A percentile compares a stretch with the other conserved stretches of the same genome.
phyloP scores from a whole-genome alignment of 352 stramenopile genomes.

The Globisporangium iwayamae region DNA sequence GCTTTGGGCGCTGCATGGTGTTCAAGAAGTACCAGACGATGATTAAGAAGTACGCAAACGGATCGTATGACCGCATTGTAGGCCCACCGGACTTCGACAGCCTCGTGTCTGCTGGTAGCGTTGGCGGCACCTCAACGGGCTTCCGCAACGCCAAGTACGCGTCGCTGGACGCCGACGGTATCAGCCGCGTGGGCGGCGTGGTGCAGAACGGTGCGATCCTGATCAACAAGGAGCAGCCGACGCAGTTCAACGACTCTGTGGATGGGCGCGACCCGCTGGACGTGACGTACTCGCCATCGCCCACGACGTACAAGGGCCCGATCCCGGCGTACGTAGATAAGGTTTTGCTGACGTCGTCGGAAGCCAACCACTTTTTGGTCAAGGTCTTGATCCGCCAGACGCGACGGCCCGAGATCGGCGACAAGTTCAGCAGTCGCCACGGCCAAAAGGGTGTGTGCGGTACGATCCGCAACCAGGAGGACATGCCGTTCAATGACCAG shows the following conservation, averaged over 20 bases:
- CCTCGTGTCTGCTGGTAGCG: conserved; percentile 43
- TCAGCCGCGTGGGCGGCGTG: conserved; percentile 83
- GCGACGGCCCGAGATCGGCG: conserved; percentile 97
- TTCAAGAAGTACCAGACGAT: conserved; percentile 98
- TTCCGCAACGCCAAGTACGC: conserved; percentile 90
- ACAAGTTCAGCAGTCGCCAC: conserved; percentile 99
- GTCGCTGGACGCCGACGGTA: conserved; percentile 96
- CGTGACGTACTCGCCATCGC: conserved; percentile 80
- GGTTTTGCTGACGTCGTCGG: conserved; percentile 97
- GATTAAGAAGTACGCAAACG: conserved; percentile 97
- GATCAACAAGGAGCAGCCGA: conserved; percentile 98
- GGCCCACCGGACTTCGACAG: conserved; percentile 88
- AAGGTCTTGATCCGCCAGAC: conserved; percentile 97
- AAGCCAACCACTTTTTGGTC: conserved; percentile 97
- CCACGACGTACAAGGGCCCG: conserved; percentile 94
- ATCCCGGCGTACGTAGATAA: conserved; percentile 98
- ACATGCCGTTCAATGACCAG: conserved; percentile 99
- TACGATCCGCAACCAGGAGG: conserved; percentile 93
- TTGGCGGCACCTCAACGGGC: conserved; percentile 31
- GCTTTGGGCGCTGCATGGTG: conserved; percentile 99
- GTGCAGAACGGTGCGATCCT: conserved; percentile 95
- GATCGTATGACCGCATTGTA: conserved; percentile 93
- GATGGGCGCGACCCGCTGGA: conserved; percentile 71
- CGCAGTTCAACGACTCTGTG: conserved; percentile 90
- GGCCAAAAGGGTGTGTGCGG: conserved; percentile 99